Percentiles rank a stretch among this genome's conserved stretches.
These are phyloP conservation scores for Castanospermum australe DNA, from an alignment of 306 rosid species.

Conservation along the genomic window DNA sequence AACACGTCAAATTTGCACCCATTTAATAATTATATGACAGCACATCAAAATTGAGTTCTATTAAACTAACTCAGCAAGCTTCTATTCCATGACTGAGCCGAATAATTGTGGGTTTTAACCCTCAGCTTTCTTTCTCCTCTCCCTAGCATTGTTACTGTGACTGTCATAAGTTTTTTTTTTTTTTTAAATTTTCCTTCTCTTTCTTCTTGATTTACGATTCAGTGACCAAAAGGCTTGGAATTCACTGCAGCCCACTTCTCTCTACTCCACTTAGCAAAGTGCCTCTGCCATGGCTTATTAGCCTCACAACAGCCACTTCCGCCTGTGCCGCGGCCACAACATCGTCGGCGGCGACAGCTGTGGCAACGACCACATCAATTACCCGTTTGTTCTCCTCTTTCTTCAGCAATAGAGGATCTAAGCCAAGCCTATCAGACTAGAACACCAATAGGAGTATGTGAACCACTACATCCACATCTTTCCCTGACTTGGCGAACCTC, in stretches of 20 bases:
- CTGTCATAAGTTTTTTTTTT: too few species aligned
- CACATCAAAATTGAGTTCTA: too few species aligned
- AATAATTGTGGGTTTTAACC: too few species aligned
- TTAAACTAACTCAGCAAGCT: too few species aligned
- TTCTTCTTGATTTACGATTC: too few species aligned
- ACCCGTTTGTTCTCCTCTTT: constrained; percentile 66
- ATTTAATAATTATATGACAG: too few species aligned
- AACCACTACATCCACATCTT: constrained; percentile 19
- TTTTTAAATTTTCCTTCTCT: too few species aligned
- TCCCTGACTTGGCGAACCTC: constrained; percentile 61
- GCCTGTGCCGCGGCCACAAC: constrained; percentile 75
- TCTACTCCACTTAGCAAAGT: constrained; percentile 34
- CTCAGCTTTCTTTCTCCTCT: too few species aligned
- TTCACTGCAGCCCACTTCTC: constrained; percentile 51
- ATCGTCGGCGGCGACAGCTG: constrained; percentile 67
- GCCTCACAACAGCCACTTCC: constrained; percentile 62
- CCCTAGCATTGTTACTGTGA: too few species aligned
- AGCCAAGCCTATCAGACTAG: constrained; percentile 44
- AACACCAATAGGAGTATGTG: constrained; percentile 2
- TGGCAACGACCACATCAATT: constrained; percentile 69
- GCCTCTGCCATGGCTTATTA: constrained; percentile 48
- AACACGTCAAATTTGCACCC: too few species aligned
- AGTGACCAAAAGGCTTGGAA: constrained; percentile 64
- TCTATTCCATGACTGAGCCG: too few species aligned
- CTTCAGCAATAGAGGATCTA: constrained; percentile 45